Evolutionary conservation across 2,329 filamentous ascomycete species (phyloP), one percentile per base, ranked within the genome.

Genomic region (Diaporthe batatas): DNA sequence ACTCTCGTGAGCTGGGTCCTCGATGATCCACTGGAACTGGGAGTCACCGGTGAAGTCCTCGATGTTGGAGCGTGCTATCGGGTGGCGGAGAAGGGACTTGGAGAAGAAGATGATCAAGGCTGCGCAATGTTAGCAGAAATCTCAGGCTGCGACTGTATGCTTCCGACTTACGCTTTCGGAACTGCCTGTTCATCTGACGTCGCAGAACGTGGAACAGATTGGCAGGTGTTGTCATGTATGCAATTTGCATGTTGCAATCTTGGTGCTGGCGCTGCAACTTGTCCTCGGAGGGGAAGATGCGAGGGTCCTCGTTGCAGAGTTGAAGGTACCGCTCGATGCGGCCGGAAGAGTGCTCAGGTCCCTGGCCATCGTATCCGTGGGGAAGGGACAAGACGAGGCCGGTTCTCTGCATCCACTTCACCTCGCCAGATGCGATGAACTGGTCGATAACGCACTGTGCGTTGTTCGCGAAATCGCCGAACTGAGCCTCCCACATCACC

Each of bases 401-500:
- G 70, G 95, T 98, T 84, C 96, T 93, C 87, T 99, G 96, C 85
- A 98, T 93, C 96, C 96, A 99, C 87, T 99, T 99, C 76, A 94
- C 92, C 86, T 99, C 96, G 81, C 96, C 96, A 75, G 96, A 98
- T 67, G 96, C 96, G 79, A 99, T 92, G 86, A 99, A 99, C 85
- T 99, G 96, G 83, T 99, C 96, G 80, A 99, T 97, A 84, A 99
- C 97, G 83, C 95, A 97, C 86, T 99, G 96, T 55, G 96, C 96
- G 81, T 98, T 99, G 90, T 99, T 99, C 88, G 96, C 96, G 80
- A 99, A 99, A 85, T 99, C 96, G 88, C 96, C 96, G 80, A 99
- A 99, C 84, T 99, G 96, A 49, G 96, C 96, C 86, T 99, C 96
- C 96, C 96, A 99, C 91, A 99, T 97, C 78, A 99, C 96, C 34